Base-by-base conservation (phyloP, 1,139 yeast species). In the Ogataea hybrid region DNA sequence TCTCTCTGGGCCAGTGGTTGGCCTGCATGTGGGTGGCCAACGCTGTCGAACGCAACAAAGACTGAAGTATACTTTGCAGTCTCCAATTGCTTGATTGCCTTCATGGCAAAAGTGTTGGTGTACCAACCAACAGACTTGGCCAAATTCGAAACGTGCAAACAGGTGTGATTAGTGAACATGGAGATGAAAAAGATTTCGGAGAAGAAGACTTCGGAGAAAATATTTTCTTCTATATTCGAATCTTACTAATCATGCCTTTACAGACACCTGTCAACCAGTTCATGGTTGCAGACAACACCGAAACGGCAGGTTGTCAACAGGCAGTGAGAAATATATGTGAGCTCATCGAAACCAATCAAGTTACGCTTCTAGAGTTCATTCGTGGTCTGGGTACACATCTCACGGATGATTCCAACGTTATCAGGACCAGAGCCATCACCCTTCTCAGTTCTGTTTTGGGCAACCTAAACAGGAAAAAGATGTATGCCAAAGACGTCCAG, bases 111-210 rank as follows among this genome's bases (percentile, higher is more conserved):
- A 56, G 81, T 73, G 46, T 81, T 73, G 48, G 74, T 72, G 65
- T 92, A 92, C 70, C 86, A 90, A 4, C 76, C 75, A 41, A 87
- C 64, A 15, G 95, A 78, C 14, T 69, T 74, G 59, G 78, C 73
- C 22, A 97, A 94, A 60, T 90, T 89, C 60, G 87, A 84, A 55
- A 92, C 78, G 55, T 96, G 80, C 44, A 90, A 65, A 68, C 92
- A 77, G 5, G 89, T 81, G 61, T 81, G 86, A 68, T 83, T 84
- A 54, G 81, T 66, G n/a, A 66, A 49, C 49, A 75, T 71, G 1
- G 77, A 25, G 15, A 22, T 35, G 25, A 12, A 25, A 29, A 18
- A 21, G 16, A 34, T 18, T 11, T 25, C 25, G 18, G 15, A 14
- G 15, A 14, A 14, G 15, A 14, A 14, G 15, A 14, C 15, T 14